A percentile compares a stretch with the other conserved stretches of the same genome.
phyloP scores from a whole-genome alignment of 139 green algal genomes.

The Coccomyxa sp. region DNA sequence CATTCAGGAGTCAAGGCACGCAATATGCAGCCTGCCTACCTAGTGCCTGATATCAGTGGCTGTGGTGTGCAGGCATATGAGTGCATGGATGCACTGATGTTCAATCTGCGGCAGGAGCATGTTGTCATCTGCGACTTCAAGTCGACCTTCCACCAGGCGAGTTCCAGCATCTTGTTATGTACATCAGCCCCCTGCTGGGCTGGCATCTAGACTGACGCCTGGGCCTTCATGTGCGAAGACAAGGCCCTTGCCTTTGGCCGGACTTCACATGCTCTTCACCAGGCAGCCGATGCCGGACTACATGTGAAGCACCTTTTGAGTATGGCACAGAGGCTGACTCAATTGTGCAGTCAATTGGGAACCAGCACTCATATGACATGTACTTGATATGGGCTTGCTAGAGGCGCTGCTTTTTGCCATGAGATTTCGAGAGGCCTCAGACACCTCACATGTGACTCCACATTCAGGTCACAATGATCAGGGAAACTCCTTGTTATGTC shows the following conservation, averaged over 20 bases:
- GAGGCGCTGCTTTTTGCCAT: too few species aligned
- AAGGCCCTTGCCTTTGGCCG: too few species aligned
- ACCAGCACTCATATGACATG: too few species aligned
- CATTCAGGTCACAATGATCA: neutral
- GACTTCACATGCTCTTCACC: neutral
- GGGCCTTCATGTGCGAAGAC: too few species aligned
- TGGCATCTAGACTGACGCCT: neutral
- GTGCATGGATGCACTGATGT: conserved; percentile 1
- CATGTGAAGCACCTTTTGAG: neutral
- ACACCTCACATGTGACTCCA: neutral
- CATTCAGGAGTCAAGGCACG: too few species aligned
- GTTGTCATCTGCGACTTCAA: conserved; percentile 1
- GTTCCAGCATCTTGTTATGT: neutral
- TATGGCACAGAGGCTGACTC: neutral
- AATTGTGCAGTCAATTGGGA: too few species aligned
- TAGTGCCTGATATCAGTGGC: too few species aligned
- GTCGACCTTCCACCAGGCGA: neutral
- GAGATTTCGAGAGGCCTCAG: too few species aligned
- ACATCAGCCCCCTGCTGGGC: neutral
- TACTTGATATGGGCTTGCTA: too few species aligned
- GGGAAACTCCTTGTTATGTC: too few species aligned
- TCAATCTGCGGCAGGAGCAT: conserved; percentile 9
- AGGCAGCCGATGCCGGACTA: neutral
- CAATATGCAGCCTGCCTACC: too few species aligned
- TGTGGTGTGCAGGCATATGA: neutral